These are phyloP conservation scores for Diaporthe destruens DNA, from an alignment of 2,329 filamentous ascomycete species.

Conservation along the genomic window DNA sequence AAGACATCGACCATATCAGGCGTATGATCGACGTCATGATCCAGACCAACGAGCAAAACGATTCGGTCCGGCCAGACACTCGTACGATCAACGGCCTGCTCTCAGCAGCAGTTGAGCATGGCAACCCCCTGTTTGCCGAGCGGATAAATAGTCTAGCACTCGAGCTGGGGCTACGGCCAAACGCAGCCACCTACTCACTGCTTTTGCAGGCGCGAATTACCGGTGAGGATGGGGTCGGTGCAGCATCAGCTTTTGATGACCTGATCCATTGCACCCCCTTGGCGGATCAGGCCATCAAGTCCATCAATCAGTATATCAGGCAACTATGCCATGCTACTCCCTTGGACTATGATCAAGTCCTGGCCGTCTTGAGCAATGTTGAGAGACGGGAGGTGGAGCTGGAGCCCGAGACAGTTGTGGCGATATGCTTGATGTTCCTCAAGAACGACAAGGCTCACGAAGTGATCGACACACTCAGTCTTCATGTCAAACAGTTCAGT, in stretches of 20 bases:
- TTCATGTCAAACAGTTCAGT: slow-evolving; percentile 78
- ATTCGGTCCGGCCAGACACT: slow-evolving; percentile 70
- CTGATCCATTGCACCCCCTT: slow-evolving; percentile 63
- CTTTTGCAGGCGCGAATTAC: slow-evolving; percentile 83
- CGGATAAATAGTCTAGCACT: slow-evolving; percentile 77
- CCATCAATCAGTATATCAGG: slow-evolving; percentile 78
- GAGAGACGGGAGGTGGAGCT: slow-evolving; percentile 78
- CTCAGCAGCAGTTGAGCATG: slow-evolving; percentile 75
- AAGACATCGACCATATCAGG: slow-evolving; percentile 77
- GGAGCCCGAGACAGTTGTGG: slow-evolving; percentile 79
- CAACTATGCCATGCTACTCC: slow-evolving; percentile 72
- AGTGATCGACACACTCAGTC: slow-evolving; percentile 84
- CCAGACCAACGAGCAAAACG: slow-evolving; percentile 59
- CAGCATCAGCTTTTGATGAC: slow-evolving; percentile 73
- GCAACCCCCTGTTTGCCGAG: slow-evolving; percentile 79
- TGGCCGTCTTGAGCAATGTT: slow-evolving; percentile 78
- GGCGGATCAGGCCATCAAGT: slow-evolving; percentile 63
- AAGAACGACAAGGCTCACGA: slow-evolving; percentile 82
- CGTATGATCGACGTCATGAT: slow-evolving; percentile 79
- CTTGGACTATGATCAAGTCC: slow-evolving; percentile 77
- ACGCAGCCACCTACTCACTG: slow-evolving; percentile 78
- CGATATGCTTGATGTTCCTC: slow-evolving; percentile 80
- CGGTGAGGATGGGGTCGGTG: slow-evolving; percentile 78
- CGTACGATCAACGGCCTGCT: slow-evolving; percentile 83
- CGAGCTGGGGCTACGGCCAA: slow-evolving; percentile 73